Percentiles rank a stretch among this genome's conserved stretches.
Conservation (phyloP, 2,329 filamentous ascomycete species). For the Aspergillus ochraceoroseus region DNA sequence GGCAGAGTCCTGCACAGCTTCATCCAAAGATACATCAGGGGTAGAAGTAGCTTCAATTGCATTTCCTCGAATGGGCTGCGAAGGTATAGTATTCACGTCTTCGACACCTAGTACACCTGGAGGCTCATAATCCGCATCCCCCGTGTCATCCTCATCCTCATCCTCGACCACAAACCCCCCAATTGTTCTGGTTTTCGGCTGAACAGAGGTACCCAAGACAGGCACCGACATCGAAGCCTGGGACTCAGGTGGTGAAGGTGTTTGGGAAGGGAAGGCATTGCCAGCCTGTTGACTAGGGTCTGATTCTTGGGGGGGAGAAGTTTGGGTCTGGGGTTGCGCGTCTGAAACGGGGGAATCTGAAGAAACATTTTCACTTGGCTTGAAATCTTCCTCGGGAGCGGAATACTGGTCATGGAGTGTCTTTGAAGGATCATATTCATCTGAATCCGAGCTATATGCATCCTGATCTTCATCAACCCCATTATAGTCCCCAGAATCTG, state of each 20-base stretch:
- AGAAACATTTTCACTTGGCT: constrained; percentile 29
- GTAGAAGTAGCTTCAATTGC: constrained; percentile 52
- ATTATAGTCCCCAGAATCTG: constrained; percentile 37
- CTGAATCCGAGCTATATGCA: constrained; percentile 52
- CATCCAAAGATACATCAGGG: constrained; percentile 59
- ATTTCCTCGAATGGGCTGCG: constrained; percentile 53
- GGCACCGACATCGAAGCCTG: constrained; percentile 31
- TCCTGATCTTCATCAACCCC: constrained; percentile 53
- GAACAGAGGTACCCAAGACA: constrained; percentile 31
- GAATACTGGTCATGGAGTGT: constrained; percentile 42
- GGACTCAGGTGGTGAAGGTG: constrained; percentile 35
- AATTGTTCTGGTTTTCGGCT: constrained; percentile 49
- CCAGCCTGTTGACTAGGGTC: constrained; percentile 29
- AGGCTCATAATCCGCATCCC: constrained; percentile 52
- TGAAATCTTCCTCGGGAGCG: constrained; percentile 29
- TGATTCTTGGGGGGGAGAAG: constrained; percentile 25
- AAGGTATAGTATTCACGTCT: constrained; percentile 48
- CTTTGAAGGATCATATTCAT: constrained; percentile 54
- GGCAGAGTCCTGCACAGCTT: constrained; percentile 50
- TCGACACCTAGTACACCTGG: constrained; percentile 48
- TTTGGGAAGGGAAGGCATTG: constrained; percentile 29
- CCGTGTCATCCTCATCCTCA: constrained; percentile 54
- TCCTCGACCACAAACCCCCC: constrained; percentile 61
- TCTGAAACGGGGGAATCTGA: constrained; percentile 24
- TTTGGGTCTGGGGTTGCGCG: constrained; percentile 22